Base-by-base conservation (phyloP, 2,329 filamentous ascomycete genomes). In the Teratosphaeria zuluensis region DNA sequence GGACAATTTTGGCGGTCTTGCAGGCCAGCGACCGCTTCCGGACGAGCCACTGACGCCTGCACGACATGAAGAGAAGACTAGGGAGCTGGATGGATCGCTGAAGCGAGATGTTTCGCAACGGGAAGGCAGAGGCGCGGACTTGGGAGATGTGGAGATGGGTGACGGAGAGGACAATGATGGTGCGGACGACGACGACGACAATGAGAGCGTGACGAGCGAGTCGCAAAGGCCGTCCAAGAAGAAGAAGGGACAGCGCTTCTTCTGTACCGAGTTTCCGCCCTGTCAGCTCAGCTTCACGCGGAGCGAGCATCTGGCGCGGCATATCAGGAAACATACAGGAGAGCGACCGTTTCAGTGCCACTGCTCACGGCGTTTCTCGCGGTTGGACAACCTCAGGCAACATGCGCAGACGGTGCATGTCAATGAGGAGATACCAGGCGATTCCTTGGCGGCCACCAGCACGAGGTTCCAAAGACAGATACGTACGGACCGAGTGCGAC, bases 331-430 rank as follows among this genome's bases (percentile, higher is more conserved):
- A 82, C 94, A 99, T 70, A 99, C 94, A 0, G 94, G 94, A 56
- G 94, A 99, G 77, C 86, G 94, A 31, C 94, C 94, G 0, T 99
- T 97, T 68, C 89, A 95, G 74, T 99, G 94, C 66, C 94, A 97
- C 73, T 99, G 94, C 74, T 90, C 88, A 2, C 84, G 94, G 55
- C 84, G 91, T 58, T 99, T 99, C 72, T 97, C 94, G 9, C 84
- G 92, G 54, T 82, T 97, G 53, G 92, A 99, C 73, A 99, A 99
- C 70, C 78, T 99, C 56, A 85, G 94, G 60, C 94, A 99, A 72
- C 94, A 99, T 79, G 94, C 94, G 52, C 92, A 96, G 73, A 97
- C 94, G 0, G 94, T 99, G 0, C 94, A 99, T 72, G 89, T 95
- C 59, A 96, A 97, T 72, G 94, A 97, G 72, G 91, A 96, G 59